Percentiles rank a stretch among this genome's conserved stretches.
These are phyloP conservation scores for Tarenaya hassleriana DNA, from an alignment of 345 rosid genomes.

Conservation along the genomic window DNA sequence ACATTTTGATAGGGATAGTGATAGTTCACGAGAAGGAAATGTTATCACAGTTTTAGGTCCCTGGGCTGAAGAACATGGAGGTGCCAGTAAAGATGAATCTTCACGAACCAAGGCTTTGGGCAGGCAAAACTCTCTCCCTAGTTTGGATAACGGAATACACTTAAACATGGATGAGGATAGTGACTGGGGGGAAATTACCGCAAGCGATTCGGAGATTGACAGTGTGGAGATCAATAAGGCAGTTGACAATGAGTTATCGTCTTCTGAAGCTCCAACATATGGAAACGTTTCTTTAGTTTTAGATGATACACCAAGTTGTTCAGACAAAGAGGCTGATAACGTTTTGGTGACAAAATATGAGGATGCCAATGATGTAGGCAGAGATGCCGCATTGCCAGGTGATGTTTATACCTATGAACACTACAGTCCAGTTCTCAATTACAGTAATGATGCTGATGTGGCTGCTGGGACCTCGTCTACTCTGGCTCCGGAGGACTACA, in stretches of 20 bases:
- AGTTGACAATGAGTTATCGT: conserved; percentile 5
- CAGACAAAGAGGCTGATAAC: conserved; percentile 13
- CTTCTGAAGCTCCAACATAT: conserved; percentile 15
- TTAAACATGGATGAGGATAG: conserved; percentile 4
- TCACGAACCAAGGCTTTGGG: conserved; percentile 18
- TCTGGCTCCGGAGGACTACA: too few relatives aligned
- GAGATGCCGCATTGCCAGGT: conserved; percentile 22
- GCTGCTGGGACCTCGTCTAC: too few relatives aligned
- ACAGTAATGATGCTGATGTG: too few relatives aligned
- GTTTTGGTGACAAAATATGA: conserved; percentile 24
- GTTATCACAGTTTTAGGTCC: background rate
- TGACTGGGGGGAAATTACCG: conserved; percentile 19
- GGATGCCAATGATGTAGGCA: conserved; percentile 12
- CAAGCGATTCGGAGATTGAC: conserved; percentile 17
- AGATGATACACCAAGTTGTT: conserved; percentile 25
- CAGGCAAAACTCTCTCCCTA: background rate
- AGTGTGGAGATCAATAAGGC: too few relatives aligned
- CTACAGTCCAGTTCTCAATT: conserved; percentile 22
- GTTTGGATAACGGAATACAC: conserved; percentile 7
- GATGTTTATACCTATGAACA: conserved; percentile 20
- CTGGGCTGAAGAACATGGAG: conserved; percentile 14
- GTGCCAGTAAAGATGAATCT: conserved; percentile 21
- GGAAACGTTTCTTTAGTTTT: conserved; percentile 10
- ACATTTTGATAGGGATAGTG: conserved; percentile 1
- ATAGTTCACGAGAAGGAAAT: background rate